phyloP scores from a whole-genome alignment of 805 yeast genomes.

The Candida berthetii region DNA sequence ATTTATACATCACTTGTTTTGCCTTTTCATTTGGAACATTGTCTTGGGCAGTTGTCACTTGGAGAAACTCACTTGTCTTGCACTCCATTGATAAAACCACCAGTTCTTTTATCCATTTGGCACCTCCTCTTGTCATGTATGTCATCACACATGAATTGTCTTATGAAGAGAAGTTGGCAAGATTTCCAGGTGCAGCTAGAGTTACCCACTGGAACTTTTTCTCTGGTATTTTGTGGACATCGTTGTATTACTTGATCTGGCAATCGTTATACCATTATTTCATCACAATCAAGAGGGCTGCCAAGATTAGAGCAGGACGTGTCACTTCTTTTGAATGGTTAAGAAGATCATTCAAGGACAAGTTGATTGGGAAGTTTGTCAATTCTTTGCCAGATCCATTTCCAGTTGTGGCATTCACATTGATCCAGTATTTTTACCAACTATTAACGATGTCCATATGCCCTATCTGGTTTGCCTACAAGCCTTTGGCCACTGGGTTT shows the following conservation, averaged over 20 bases:
- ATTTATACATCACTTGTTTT: slow-evolving; percentile 76
- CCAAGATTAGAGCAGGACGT: slow-evolving; percentile 78
- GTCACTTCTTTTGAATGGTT: slow-evolving; percentile 85
- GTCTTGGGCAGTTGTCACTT: slow-evolving; percentile 89
- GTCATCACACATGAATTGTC: slow-evolving; percentile 73
- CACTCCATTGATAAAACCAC: slow-evolving; percentile 93
- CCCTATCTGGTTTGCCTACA: slow-evolving; percentile 79
- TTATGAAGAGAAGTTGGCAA: slow-evolving; percentile 35
- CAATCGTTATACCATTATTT: slow-evolving; percentile 87
- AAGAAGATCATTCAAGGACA: slow-evolving; percentile 61
- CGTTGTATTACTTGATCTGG: slow-evolving; percentile 82
- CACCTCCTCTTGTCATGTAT: slow-evolving; percentile 86
- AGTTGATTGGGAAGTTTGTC: slow-evolving; percentile 67
- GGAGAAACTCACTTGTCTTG: slow-evolving; percentile 90
- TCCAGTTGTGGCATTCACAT: slow-evolving; percentile 82
- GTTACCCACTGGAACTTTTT: slow-evolving; percentile 67
- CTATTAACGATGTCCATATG: slow-evolving; percentile 81
- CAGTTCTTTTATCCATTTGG: slow-evolving; percentile 80
- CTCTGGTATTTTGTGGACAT: slow-evolving; percentile 70
- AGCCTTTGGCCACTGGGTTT: slow-evolving; percentile 60
- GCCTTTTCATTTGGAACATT: slow-evolving; percentile 86
- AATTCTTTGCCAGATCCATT: slow-evolving; percentile 77
- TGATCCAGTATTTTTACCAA: slow-evolving; percentile 85
- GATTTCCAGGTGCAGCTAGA: slow-evolving; percentile 80
- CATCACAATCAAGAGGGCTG: slow-evolving; percentile 74